Evolutionary conservation across 495 filamentous ascomycete species (phyloP), one percentile per base, ranked within the genome.

Genomic region (Aspergillus ostianus): DNA sequence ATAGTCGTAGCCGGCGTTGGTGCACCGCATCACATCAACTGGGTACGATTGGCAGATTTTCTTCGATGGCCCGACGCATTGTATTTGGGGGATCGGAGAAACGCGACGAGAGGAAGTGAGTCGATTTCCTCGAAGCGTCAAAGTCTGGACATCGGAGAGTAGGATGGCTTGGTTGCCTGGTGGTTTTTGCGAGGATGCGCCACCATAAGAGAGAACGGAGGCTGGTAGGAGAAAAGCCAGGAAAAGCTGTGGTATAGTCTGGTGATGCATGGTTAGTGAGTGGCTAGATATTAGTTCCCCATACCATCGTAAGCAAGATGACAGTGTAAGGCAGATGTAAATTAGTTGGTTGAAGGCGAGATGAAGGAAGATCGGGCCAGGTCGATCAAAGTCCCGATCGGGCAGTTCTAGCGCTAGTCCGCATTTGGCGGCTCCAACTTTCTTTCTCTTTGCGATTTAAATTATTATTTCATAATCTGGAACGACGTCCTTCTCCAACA

Each of bases 1-100:
- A 71, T 93, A 92, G 29, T 82, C 83, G 7, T 81, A 73, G 54
- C 94, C 94, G 48, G 83, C 76, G 73, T 98, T 98, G 56, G 81
- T 87, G 79, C 94, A 98, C 58, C 91, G 91, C 87, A 98, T 89
- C 7, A 87, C 76, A 64, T 92, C 88, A 57, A 96, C 74, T 20
- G 83, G 71, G 75, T 94, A 89, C 30, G 90, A 80, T 19, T 77
- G 75, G 64, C 78, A 81, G 51, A 75, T 69, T 64, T 79, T 73
- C 23, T 79, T 82, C 15, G 79, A 83, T 44, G 86, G 82, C 13
- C 92, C 92, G 58, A 87, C 74, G 79, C 94, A 98, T 65, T 77
- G 84, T n/a, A 97, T 81, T 75, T 90, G 94, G 0, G 91, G 91
- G 51, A 95, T 80, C 6, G 94, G 73, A 20, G 89, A 64, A 6